Evolutionary conservation across 495 filamentous ascomycete genomes (phyloP), one percentile per base, ranked within the genome.

Genomic region (Glarea lozoyensis): DNA sequence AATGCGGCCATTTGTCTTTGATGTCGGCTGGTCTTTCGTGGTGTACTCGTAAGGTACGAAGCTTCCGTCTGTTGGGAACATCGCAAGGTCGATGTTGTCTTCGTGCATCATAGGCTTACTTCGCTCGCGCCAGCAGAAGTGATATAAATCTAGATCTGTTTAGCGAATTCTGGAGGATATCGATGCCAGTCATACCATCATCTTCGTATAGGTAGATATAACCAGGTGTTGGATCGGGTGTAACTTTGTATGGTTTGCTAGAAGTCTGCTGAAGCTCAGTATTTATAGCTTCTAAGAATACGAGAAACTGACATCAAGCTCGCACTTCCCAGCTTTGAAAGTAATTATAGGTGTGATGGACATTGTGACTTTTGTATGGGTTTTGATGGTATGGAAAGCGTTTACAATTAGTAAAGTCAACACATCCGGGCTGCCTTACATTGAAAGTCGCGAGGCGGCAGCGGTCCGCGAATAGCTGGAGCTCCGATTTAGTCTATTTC

Each of bases 261-360:
- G 71, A 75, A 57, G 62, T 66, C 82, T 84, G 39, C 66, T 78
- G 81, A n/a, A n/a, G n/a, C n/a, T n/a, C n/a, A n/a, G n/a, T n/a
- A n/a, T n/a, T n/a, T n/a, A n/a, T n/a, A 21, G 17, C 5, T 3
- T 37, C 22, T 37, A 37, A 21, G 6, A 35, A 5, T 35, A 20
- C 11, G 5, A 35, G 33, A 31, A 27, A 35, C 43, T 34, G 65
- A 97, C 89, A 65, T 87, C 76, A 37, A 93, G 59, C 16, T 88
- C 79, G 66, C 93, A 99, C 62, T 75, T 78, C 60, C 93, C 93
- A 50, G 89, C 93, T 73, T 94, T 97, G 73, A 99, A 96, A 3
- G 88, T 93, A 58, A 99, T 88, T 55, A 95, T 74, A 21, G 88
- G 89, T 48, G 66, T 62, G 67, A 81, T 79, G 42, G 87, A 85